phyloP scores from a whole-genome alignment of 78 protist species.

The Dictyostelium discoideum region DNA sequence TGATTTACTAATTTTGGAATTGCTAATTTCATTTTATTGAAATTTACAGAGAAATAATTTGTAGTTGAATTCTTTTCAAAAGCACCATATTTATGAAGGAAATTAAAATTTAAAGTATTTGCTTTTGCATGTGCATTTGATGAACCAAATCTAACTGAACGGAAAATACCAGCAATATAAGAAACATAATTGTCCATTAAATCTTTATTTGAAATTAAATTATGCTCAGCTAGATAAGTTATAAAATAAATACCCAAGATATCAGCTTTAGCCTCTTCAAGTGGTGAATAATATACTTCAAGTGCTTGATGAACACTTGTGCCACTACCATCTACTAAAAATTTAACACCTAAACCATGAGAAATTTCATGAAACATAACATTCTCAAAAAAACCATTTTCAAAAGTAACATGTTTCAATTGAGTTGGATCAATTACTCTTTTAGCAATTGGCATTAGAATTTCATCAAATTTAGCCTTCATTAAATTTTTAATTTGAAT shows the following conservation, averaged over 20 bases:
- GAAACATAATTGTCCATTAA: not conserved
- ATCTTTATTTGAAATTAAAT: not conserved
- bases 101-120: not conserved
- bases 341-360: conserved; percentile 17
- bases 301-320: not conserved
- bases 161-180: not conserved
- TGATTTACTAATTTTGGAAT: not conserved
- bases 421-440: not conserved
- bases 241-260: not conserved
- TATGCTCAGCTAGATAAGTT: not conserved
- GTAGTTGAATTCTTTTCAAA: not conserved
- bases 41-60: not conserved
- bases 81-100: not conserved
- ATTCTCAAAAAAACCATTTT: not conserved
- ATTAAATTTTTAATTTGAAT: conserved; percentile 4
- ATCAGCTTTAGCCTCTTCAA: conserved; percentile 11
- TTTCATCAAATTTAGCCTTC: not conserved
- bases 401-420: not conserved
- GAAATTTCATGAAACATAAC: conserved; percentile 7
- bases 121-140: not conserved
- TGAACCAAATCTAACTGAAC: not conserved
- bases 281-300: not conserved
- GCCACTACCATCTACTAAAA: not conserved
- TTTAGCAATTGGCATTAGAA: not conserved
- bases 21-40: not conserved